A percentile compares a stretch with the other conserved stretches of the same genome.
Evolutionary conservation across 2,329 filamentous ascomycete genomes (phyloP).

Genomic region (Pseudogymnoascus verrucosus): DNA sequence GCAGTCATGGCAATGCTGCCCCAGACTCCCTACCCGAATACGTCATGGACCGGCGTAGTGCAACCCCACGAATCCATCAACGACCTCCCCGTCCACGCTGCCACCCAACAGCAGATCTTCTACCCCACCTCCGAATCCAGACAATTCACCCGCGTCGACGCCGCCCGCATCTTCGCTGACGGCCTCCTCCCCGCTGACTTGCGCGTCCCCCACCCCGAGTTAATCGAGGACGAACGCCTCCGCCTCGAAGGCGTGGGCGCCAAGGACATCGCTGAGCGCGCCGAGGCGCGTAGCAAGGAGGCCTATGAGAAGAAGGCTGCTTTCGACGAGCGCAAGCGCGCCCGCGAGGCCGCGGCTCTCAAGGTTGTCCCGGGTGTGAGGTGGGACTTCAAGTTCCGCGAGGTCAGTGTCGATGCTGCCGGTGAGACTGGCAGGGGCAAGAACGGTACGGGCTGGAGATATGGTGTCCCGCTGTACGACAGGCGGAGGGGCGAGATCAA

Average conservation of each 20-base stretch:
- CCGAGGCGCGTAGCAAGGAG: slow-evolving; percentile 28
- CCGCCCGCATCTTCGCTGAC: slow-evolving; percentile 55
- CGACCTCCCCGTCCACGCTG: slow-evolving; percentile 54
- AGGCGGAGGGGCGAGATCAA: slow-evolving; percentile 57
- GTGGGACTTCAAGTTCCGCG: slow-evolving; percentile 56
- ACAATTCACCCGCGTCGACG: slow-evolving; percentile 56
- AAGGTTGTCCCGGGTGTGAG: slow-evolving; percentile 40
- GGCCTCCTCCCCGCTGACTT: slow-evolving; percentile 52
- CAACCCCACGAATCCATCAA: slow-evolving; percentile 48
- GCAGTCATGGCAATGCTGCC: slow-evolving; percentile 78
- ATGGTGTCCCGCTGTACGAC: slow-evolving; percentile 55
- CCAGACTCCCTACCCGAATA: slow-evolving; percentile 50
- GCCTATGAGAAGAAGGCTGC: slow-evolving; percentile 27
- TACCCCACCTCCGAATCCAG: slow-evolving; percentile 55
- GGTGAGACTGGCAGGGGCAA: slow-evolving; percentile 45
- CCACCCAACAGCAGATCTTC: slow-evolving; percentile 57
- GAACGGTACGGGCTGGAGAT: slow-evolving; percentile 51
- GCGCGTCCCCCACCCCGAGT: slow-evolving; percentile 54
- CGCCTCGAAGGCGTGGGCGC: slow-evolving; percentile 27
- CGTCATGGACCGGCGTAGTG: not conserved
- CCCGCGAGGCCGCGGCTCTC: slow-evolving; percentile 34
- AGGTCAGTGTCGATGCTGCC: slow-evolving; percentile 48
- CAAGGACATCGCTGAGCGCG: slow-evolving; percentile 19
- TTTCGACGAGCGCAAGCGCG: slow-evolving; percentile 17
- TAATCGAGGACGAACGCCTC: slow-evolving; percentile 42